phyloP scores from a whole-genome alignment of 208 protist genomes.

The Porcisia hertigi region DNA sequence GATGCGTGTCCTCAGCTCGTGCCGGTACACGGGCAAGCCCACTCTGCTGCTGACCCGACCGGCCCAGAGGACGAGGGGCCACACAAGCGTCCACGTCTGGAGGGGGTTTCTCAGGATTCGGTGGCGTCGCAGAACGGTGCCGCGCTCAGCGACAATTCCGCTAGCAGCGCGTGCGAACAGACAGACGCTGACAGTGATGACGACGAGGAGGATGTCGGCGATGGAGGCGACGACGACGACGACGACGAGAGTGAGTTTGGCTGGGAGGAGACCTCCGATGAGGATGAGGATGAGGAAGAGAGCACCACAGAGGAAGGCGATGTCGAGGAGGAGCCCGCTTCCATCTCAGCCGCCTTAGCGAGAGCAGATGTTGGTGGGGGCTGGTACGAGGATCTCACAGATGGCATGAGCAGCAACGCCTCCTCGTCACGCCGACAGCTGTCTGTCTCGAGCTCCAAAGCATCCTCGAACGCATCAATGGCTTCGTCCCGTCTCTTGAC shows the following conservation, averaged over 20 bases:
- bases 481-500: conserved; percentile 70
- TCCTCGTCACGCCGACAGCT: conserved; percentile 26
- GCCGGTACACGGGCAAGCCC: conserved; percentile 27
- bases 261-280: conserved; percentile 29
- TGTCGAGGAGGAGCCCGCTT: conserved; percentile 34
- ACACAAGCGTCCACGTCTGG: conserved; percentile 10
- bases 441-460: conserved; percentile 42
- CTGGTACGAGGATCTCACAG: conserved; percentile 77
- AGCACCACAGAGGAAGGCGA: conserved; percentile 37
- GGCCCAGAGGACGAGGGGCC: conserved; percentile 2
- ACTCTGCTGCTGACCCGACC: neutral
- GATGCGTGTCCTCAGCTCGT: conserved; percentile 73
- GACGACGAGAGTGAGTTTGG: conserved; percentile 25
- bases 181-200: conserved; percentile 1
- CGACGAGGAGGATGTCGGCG: conserved; percentile 2
- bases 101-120: neutral
- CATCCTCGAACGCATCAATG: conserved; percentile 37
- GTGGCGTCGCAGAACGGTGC: neutral
- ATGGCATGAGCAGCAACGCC: conserved; percentile 10
- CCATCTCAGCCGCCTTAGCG: conserved; percentile 28
- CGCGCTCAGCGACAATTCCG: neutral
- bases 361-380: conserved; percentile 20
- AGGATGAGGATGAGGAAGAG: conserved; percentile 23
- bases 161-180: neutral
- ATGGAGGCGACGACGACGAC: conserved; percentile 25